These are phyloP conservation scores for Mycosphaerella sp. DNA, from an alignment of 2,329 filamentous ascomycete species.

Conservation along the genomic window DNA sequence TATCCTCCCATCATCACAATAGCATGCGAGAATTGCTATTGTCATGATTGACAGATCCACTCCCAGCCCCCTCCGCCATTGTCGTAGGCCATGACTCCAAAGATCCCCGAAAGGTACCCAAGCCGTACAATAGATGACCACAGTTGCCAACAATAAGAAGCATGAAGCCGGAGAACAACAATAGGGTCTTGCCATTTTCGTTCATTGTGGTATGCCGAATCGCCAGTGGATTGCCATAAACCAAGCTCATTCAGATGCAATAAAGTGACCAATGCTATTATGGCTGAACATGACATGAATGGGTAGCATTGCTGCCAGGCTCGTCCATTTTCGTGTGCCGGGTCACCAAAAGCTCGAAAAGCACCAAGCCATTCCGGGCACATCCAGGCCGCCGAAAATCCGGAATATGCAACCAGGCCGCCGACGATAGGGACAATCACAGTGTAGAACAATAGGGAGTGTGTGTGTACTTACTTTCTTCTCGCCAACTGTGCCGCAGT, in stretches of 20 bases:
- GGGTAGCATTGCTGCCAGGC: neutral
- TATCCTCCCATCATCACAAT: constrained; percentile 1
- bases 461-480: constrained; percentile 30
- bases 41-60: neutral
- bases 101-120: no score
- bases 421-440: neutral
- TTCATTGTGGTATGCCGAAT: constrained; percentile 2
- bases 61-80: constrained; percentile 3
- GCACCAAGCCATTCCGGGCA: neutral
- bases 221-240: neutral
- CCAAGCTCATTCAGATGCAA: neutral
- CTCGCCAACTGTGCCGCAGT: constrained; percentile 34
- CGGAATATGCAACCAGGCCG: neutral
- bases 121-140: no score
- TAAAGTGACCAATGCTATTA: neutral
- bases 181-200: neutral
- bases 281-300: neutral
- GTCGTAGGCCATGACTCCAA: neutral
- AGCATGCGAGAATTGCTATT: constrained; percentile 6
- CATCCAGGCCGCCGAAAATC: neutral
- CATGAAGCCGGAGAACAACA: no score
- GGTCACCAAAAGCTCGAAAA: neutral
- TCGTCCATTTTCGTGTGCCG: constrained; percentile 7
- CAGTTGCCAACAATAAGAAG: no score
- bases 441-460: constrained; percentile 6